Percentiles rank a stretch among this genome's conserved stretches.
These are phyloP conservation scores for Brassica juncea DNA, from an alignment of 345 rosid genomes.

Conservation along the genomic window DNA sequence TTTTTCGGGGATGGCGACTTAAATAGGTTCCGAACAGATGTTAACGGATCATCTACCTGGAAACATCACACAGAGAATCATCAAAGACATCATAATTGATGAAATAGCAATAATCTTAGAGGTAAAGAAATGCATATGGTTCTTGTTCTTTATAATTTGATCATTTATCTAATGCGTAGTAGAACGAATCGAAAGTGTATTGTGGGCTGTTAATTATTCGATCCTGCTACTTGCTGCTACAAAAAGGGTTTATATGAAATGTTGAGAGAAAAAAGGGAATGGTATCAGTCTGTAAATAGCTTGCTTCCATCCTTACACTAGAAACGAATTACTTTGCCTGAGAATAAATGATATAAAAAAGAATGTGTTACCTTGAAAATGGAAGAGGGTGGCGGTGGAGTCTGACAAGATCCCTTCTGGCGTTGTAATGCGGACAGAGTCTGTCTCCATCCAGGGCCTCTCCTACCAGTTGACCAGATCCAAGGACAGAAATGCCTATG, in stretches of 20 bases:
- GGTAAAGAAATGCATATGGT: neutral
- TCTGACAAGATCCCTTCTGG: slow-evolving; percentile 44
- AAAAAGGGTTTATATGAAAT: slow-evolving; percentile 8
- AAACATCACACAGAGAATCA: neutral
- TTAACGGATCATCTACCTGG: slow-evolving; percentile 79
- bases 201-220: neutral
- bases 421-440: slow-evolving; percentile 72
- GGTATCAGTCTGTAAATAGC: neutral
- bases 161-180: neutral
- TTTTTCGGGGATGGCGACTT: slow-evolving; percentile 59
- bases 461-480: slow-evolving; percentile 62
- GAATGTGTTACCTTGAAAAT: slow-evolving; percentile 59
- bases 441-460: slow-evolving; percentile 81
- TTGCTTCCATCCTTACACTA: slow-evolving; percentile 10
- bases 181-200: neutral
- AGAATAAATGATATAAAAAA: neutral
- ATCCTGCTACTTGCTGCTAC: neutral
- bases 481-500: slow-evolving; percentile 95
- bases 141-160: slow-evolving; percentile 5
- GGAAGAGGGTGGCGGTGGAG: slow-evolving; percentile 49
- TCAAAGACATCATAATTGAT: slow-evolving; percentile 6
- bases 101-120: neutral
- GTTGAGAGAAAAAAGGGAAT: slow-evolving; percentile 5
- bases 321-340: neutral
- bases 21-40: slow-evolving; percentile 73